phyloP scores from a whole-genome alignment of 176 grass and related monocot genomes.

The Ensete glaucum region DNA sequence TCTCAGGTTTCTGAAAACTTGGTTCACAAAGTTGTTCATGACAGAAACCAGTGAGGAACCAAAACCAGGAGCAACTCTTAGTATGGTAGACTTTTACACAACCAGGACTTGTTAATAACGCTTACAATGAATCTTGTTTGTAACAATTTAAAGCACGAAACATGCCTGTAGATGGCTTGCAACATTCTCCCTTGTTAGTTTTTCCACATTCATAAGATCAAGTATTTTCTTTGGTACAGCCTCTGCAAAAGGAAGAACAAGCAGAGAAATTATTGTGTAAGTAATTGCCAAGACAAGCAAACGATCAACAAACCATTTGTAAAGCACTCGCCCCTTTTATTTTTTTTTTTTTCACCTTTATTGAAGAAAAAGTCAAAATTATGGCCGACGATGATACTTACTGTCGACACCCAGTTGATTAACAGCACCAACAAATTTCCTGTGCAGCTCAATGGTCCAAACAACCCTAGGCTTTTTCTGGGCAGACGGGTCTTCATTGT shows the following conservation, averaged over 20 bases:
- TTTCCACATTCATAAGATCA: conserved; percentile 46
- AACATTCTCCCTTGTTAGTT: conserved; percentile 43
- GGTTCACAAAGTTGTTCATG: too few species aligned
- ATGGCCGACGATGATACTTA: conserved; percentile 16
- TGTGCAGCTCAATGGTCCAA: conserved; percentile 45
- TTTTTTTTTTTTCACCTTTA: not conserved
- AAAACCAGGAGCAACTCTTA: too few species aligned
- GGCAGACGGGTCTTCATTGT: not conserved
- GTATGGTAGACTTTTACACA: not conserved
- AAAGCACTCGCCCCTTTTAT: not conserved
- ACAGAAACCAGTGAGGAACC: too few species aligned
- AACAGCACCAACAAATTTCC: conserved; percentile 45
- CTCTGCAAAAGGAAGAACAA: conserved; percentile 23
- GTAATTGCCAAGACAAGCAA: not conserved
- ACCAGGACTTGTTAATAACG: not conserved
- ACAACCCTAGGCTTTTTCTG: conserved; percentile 42
- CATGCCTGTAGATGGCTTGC: conserved; percentile 68
- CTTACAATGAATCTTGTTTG: not conserved
- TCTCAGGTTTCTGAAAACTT: too few species aligned
- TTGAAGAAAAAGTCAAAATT: not conserved
- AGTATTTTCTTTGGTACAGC: conserved; percentile 62
- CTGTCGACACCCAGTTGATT: conserved; percentile 43
- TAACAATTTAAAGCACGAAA: not conserved
- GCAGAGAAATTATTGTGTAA: not conserved
- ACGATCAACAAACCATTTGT: not conserved